These are phyloP conservation scores for Alternaria triticimaculans DNA, from an alignment of 2,329 filamentous ascomycete species.

Conservation along the genomic window DNA sequence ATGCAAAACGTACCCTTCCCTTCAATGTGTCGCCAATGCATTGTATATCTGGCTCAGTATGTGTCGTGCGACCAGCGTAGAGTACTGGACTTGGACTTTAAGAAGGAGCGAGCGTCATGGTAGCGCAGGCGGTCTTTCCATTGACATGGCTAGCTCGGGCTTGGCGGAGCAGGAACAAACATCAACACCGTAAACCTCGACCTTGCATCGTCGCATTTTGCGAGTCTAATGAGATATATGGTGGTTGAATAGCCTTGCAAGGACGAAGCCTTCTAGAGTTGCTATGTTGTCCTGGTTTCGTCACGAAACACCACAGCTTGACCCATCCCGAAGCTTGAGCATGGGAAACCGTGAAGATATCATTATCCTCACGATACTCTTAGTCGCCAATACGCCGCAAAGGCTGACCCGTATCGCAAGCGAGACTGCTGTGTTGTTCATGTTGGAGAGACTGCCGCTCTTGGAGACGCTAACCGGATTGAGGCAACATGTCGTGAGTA, in stretches of 20 bases:
- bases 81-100: background rate
- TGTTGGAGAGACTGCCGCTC: background rate
- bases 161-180: background rate
- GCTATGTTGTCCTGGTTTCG: no score
- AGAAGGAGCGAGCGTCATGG: background rate
- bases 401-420: background rate
- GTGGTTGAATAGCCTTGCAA: background rate
- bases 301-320: no score
- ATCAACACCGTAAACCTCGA: background rate
- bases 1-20: background rate
- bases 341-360: background rate
- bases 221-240: background rate
- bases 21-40: background rate
- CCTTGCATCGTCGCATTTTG: background rate
- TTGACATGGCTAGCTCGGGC: background rate
- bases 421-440: background rate
- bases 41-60: background rate
- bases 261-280: no score
- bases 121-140: background rate
- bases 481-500: constrained; percentile 12
- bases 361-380: no score
- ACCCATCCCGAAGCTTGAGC: background rate
- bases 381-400: background rate
- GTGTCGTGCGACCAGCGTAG: no score
- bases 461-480: constrained; percentile 6